phyloP scores from a whole-genome alignment of 257 asterid genomes.

The Rehmannia glutinosa region DNA sequence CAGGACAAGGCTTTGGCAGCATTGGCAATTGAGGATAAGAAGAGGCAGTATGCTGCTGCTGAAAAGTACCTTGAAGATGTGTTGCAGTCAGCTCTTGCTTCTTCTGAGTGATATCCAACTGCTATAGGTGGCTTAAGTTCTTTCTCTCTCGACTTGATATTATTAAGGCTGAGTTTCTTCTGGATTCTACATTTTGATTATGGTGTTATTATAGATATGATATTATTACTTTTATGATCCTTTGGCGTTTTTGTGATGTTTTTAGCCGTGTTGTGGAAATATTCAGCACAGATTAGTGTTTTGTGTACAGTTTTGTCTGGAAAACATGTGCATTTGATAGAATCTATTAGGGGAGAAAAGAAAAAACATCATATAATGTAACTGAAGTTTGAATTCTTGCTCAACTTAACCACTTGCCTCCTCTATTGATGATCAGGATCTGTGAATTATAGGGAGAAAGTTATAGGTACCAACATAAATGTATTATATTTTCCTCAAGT shows the following conservation, averaged over 20 bases:
- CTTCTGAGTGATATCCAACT: conserved; percentile 45
- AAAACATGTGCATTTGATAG: too few species aligned
- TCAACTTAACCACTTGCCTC: background rate
- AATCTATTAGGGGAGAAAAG: too few species aligned
- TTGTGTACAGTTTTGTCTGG: background rate
- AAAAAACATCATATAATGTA: too few species aligned
- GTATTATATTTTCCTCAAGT: too few species aligned
- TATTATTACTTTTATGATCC: background rate
- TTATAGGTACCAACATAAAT: too few species aligned
- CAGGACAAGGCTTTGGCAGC: conserved; percentile 99
- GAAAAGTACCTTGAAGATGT: conserved; percentile 98
- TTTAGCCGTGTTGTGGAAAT: background rate
- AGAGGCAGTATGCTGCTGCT: conserved; percentile 87
- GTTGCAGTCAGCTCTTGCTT: conserved; percentile 93
- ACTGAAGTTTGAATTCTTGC: background rate
- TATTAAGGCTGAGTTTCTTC: background rate
- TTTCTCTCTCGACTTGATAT: background rate
- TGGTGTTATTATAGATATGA: conserved; percentile 2
- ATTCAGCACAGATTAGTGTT: background rate
- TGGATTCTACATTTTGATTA: background rate
- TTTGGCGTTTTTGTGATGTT: conserved; percentile 3
- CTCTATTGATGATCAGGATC: too few species aligned
- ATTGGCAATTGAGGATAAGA: conserved; percentile 93
- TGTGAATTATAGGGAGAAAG: too few species aligned
- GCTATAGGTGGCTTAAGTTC: background rate